Evolutionary conservation across 2,329 filamentous ascomycete species (phyloP), one percentile per base, ranked within the genome.

Genomic region (Talaromyces sp.): DNA sequence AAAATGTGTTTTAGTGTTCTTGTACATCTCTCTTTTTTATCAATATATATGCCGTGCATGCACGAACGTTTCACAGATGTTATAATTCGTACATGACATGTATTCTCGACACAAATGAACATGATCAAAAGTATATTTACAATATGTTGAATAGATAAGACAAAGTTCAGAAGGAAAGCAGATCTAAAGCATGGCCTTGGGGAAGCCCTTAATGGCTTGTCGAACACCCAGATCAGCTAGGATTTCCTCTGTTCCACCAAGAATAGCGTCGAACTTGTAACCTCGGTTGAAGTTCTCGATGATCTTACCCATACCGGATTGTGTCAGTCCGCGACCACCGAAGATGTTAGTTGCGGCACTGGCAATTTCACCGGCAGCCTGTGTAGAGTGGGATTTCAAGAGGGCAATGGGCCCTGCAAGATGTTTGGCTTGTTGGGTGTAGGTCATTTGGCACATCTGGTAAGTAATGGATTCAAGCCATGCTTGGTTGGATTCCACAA

Each of bases 261-360:
- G 75, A 61, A 90, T 89, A 24, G 88, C 83, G 73, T 90, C 87
- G 60, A 90, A 95, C 78, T 95, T 95, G 77, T 93, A 90, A 1
- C 88, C 91, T 53, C 90, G 82, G 74, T 93, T 85, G 78, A 95
- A 95, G 82, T 90, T 89, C 78, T 96, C 91, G 63, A 96, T 86
- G 32, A 91, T 82, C 56, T 84, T 83, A 54, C 91, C 91, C 91
- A 96, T 96, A 17, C 91, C 91, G 0, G 84, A 84, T 76, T 92
- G 88, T 0, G 91, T 96, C 9, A 96, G 75, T 3, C 86, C 91
- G 58, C 91, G 83, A 7, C 91, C 91, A 53, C 91, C 91, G 75
- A 92, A 96, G 70, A 96, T 93, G 71, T 95, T 91, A 5, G 91
- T 87, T 2, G 90, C 84, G 69, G 93, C 88, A 72, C 95, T 90